These are phyloP conservation scores for Alternaria rosae DNA, from an alignment of 2,329 filamentous ascomycete species.

Conservation along the genomic window DNA sequence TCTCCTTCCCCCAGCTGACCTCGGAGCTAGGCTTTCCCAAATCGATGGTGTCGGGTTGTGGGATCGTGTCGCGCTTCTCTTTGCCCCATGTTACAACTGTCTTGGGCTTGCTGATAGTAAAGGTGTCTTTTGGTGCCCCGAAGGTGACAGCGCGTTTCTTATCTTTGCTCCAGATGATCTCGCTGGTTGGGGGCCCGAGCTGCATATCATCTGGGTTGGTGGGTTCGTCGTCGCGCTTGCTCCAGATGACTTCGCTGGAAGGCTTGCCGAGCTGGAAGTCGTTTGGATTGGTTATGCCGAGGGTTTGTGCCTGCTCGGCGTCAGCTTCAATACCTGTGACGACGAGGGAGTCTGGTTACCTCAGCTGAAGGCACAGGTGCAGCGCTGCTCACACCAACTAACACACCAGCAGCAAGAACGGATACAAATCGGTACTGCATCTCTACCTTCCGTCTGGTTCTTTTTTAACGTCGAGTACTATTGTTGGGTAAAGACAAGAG, in stretches of 20 bases:
- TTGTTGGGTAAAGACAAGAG: not conserved
- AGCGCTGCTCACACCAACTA: slow-evolving; percentile 30
- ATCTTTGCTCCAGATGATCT: slow-evolving; percentile 30
- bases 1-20: slow-evolving; percentile 21
- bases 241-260: slow-evolving; percentile 24
- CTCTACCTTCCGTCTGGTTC: not conserved
- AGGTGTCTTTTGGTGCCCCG: slow-evolving; percentile 3
- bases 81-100: slow-evolving; percentile 4
- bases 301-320: slow-evolving; percentile 6
- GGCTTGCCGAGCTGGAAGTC: slow-evolving; percentile 28
- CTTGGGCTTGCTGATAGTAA: slow-evolving; percentile 5
- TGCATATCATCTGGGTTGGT: slow-evolving; percentile 16
- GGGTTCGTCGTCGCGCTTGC: slow-evolving; percentile 8
- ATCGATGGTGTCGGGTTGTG: not conserved
- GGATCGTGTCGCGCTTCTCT: not conserved
- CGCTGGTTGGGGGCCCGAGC: slow-evolving; percentile 24
- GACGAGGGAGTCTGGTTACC: slow-evolving; percentile 9
- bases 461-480: not conserved
- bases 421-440: slow-evolving; percentile 43
- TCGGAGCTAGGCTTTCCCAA: not conserved
- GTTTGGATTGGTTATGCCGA: slow-evolving; percentile 8
- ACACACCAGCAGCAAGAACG: slow-evolving; percentile 31
- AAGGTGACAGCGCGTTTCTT: not conserved
- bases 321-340: not conserved
- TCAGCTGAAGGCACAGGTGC: slow-evolving; percentile 33